Evolutionary conservation across 2,329 filamentous ascomycete genomes (phyloP), one percentile per base, ranked within the genome.

Genomic region (Akanthomyces uredinophilus): DNA sequence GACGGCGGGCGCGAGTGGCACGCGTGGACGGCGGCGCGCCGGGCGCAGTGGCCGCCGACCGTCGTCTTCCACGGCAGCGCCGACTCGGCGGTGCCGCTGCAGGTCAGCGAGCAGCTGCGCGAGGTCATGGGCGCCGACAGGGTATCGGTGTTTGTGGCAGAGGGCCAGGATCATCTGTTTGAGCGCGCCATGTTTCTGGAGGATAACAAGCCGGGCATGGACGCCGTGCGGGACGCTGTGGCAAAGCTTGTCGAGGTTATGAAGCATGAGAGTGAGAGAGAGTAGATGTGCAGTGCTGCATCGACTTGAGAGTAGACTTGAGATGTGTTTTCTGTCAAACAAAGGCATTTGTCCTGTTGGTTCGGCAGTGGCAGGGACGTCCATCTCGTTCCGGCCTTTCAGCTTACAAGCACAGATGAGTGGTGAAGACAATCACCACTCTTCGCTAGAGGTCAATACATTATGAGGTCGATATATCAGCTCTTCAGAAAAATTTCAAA

Each of bases 1-100:
- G 73, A 76, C 43, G 65, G 63, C 1, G 74, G 73, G 1, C 73
- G 70, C n/a, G 66, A 69, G 8, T 74, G 71, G 73, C 66, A 69
- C 1, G 54, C 58, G 14, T 50, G 62, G 13, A 16, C 64, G 0
- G 55, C 47, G 10, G 60, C 63, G n/a, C 67, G 64, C 47, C 56
- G 65, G 16, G 62, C 56, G 1, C 53, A 56, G 3, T 76, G 73
- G 74, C 74, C 74, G 20, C 60, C 65, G 11, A 75, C 73, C 0
- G 69, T 75, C 27, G 68, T 75, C 35, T 69, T 75, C 16, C 73
- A 74, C 10, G 73, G 73, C 0, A 65, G 72, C 20, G 61, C 59
- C 0, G 74, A 75, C 57, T 29, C 54, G 3, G 69, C 70, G 49
- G 71, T 74, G 1, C 68, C 70, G 14, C 41, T 71, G 11, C 68